These are phyloP conservation scores for Mortierella sp. DNA, from an alignment of 371 early-diverging fungal species.

Conservation along the genomic window DNA sequence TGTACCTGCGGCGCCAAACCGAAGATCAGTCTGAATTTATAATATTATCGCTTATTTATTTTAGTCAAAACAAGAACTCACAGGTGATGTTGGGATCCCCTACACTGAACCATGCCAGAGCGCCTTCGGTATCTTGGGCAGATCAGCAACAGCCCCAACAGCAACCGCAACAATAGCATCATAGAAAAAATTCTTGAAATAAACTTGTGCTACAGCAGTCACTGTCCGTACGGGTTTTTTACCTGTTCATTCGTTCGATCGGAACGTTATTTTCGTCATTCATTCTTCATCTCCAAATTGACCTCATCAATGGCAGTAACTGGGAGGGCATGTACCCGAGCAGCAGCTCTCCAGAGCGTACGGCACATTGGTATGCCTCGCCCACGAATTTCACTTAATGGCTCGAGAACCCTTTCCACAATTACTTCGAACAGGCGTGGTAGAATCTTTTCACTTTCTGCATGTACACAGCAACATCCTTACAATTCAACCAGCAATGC, in stretches of 20 bases:
- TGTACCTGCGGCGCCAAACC: not conserved
- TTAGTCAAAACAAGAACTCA: constrained; percentile 38
- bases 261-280: constrained; percentile 10
- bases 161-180: constrained; percentile 4
- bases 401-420: constrained; percentile 7
- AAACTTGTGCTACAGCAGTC: constrained; percentile 8
- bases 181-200: not conserved
- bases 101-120: constrained; percentile 21
- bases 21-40: not conserved
- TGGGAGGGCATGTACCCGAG: constrained; percentile 39
- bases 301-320: constrained; percentile 28
- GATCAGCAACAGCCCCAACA: constrained; percentile 37
- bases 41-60: not conserved
- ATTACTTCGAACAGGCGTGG: not conserved
- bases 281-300: constrained; percentile 4
- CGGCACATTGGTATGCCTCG: constrained; percentile 1
- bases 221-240: not conserved
- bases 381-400: not conserved
- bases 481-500: not conserved
- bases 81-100: constrained; percentile 43
- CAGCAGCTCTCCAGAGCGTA: constrained; percentile 4
- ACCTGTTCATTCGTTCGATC: not conserved
- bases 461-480: not conserved
- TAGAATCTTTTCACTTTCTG: not conserved
- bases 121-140: constrained; percentile 47